Evolutionary conservation across 352 stramenopile species (phyloP).

Genomic region (Phytophthora macrochlamydospora): DNA sequence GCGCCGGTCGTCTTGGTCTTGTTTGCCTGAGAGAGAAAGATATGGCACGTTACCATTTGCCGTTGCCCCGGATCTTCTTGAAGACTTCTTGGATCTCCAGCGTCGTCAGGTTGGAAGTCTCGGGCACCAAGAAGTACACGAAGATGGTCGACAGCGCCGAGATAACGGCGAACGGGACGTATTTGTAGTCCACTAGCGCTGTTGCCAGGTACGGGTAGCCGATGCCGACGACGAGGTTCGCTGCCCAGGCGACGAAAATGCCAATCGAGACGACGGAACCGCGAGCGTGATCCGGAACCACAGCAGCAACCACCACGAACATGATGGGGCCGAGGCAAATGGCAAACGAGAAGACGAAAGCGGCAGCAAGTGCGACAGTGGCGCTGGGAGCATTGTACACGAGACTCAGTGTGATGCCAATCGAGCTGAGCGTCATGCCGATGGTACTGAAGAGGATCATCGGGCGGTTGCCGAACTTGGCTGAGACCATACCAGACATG

Average conservation of each 20-base stretch:
- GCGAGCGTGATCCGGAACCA: slow-evolving; percentile 43
- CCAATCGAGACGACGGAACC: slow-evolving; percentile 34
- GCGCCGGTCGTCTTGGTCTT: background rate
- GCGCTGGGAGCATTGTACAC: slow-evolving; percentile 11
- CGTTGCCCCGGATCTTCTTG: slow-evolving; percentile 33
- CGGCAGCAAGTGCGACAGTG: slow-evolving; percentile 30
- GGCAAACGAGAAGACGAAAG: slow-evolving; percentile 33
- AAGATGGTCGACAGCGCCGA: slow-evolving; percentile 22
- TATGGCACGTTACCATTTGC: slow-evolving; percentile 21
- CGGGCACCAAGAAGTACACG: slow-evolving; percentile 38
- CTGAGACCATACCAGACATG: slow-evolving; percentile 22
- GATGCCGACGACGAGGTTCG: slow-evolving; percentile 47
- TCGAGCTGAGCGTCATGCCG: slow-evolving; percentile 35
- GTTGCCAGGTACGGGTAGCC: slow-evolving; percentile 45
- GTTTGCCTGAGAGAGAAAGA: background rate
- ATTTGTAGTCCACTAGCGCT: slow-evolving; percentile 33
- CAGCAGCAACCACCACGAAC: slow-evolving; percentile 44
- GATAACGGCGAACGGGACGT: slow-evolving; percentile 37
- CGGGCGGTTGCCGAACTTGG: slow-evolving; percentile 37
- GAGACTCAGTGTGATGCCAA: slow-evolving; percentile 43
- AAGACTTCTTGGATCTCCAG: slow-evolving; percentile 45
- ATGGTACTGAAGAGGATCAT: slow-evolving; percentile 40
- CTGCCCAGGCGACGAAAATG: slow-evolving; percentile 37
- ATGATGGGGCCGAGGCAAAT: slow-evolving; percentile 37
- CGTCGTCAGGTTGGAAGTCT: slow-evolving; percentile 42